Evolutionary conservation across 2,329 filamentous ascomycete genomes (phyloP), one percentile per base, ranked within the genome.

Genomic region (Sarocladium brachiariae): DNA sequence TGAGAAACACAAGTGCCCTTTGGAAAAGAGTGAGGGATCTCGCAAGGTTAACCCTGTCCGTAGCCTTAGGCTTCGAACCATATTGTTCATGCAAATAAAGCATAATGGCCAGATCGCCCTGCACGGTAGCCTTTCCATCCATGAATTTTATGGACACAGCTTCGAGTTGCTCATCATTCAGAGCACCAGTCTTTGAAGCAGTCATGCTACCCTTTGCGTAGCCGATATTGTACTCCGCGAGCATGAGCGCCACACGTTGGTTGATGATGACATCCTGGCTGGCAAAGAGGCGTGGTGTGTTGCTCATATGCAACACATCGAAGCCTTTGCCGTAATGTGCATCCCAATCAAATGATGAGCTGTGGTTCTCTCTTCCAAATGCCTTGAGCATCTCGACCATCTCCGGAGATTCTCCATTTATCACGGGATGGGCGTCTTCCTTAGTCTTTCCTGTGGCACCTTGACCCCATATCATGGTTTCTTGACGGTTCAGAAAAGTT

Each of bases 361-460:
- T 71, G 51, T 88, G 84, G 61, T 99, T 99, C 71, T 99, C 93
- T 14, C 75, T 75, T 1, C 89, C 87, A 67, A 99, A 97, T 0
- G 87, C 89, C 50, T 73, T 74, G 37, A 97, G 75, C 71, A 99
- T 79, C 41, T 69, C 69, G 45, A 87, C 73, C 0, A 84, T 83
- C 60, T 87, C 80, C 3, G 72, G 67, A 1, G 77, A 75, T 56
- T 88, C 78, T 1, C 86, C 88, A 55, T 89, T 89, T 51, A 89
- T 66, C 10, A 95, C 83, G 0, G 71, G 59, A 1, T 71, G 70
- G 0, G 90, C 89, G 1, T 72, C 68, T 0, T 74, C 73, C 21
- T 74, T 73, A 0, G 71, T 74, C 69, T 96, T 95, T 6, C 71
- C 72, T 1, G 78, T 81, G 1, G 91, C 92, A 2, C 93, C 93